These are phyloP conservation scores for Pythium myriotylum DNA, from an alignment of 352 stramenopile genomes.

Conservation along the genomic window DNA sequence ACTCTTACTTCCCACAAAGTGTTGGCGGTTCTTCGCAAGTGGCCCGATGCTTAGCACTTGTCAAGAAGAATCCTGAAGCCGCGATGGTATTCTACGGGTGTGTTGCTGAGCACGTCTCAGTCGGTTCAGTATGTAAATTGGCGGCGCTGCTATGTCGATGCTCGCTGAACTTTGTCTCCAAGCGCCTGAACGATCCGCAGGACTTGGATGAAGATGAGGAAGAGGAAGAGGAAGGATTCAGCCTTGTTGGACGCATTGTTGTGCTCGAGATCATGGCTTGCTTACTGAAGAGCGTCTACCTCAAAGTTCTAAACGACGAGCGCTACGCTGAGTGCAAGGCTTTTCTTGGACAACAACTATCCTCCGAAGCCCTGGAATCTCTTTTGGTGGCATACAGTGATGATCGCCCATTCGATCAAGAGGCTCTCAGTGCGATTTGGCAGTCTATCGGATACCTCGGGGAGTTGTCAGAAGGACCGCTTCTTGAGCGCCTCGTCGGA, in stretches of 20 bases:
- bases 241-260: conserved; percentile 66
- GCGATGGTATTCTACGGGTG: conserved; percentile 85
- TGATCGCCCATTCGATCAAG: conserved; percentile 59
- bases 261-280: conserved; percentile 76
- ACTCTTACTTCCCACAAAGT: conserved; percentile 88
- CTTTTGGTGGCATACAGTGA: conserved; percentile 69
- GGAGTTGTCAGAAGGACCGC: conserved; percentile 53
- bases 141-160: conserved; percentile 73
- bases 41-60: conserved; percentile 71
- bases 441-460: conserved; percentile 72
- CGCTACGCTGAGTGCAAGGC: conserved; percentile 75
- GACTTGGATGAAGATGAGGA: conserved; percentile 60
- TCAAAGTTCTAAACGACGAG: conserved; percentile 69
- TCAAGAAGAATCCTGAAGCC: conserved; percentile 82
- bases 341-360: conserved; percentile 74
- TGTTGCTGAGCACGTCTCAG: conserved; percentile 71
- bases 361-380: conserved; percentile 56
- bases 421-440: conserved; percentile 75
- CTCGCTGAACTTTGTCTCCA: conserved; percentile 78
- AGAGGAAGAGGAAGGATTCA: conserved; percentile 71
- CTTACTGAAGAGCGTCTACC: conserved; percentile 71
- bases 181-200: conserved; percentile 49
- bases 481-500: conserved; percentile 63
- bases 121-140: conserved; percentile 84
- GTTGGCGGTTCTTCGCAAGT: conserved; percentile 82